Percentiles rank a stretch among this genome's conserved stretches.
phyloP scores from a whole-genome alignment of 192 early-diverging fungal species.

The Coemansia biformis region DNA sequence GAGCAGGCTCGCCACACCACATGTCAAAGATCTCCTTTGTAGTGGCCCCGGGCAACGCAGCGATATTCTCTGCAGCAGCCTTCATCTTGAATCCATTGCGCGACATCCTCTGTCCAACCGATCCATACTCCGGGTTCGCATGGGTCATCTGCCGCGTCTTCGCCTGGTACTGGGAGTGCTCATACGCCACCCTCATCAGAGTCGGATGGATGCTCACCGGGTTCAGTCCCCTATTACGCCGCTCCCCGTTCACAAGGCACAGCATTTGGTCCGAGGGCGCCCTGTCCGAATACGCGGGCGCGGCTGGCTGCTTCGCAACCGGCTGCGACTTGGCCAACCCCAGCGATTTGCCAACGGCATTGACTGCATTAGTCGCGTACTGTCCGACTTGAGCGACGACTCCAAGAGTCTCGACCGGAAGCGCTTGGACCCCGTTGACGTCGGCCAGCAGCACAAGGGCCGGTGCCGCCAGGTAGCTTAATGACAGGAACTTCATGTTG shows the following conservation, averaged over 20 bases:
- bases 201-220: slow-evolving; percentile 27
- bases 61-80: slow-evolving; percentile 42
- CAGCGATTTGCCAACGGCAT: neutral
- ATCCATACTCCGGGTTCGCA: slow-evolving; percentile 28
- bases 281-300: too few species aligned
- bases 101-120: slow-evolving; percentile 25
- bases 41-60: slow-evolving; percentile 8
- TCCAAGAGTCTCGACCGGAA: slow-evolving; percentile 40
- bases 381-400: slow-evolving; percentile 17
- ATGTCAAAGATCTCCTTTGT: slow-evolving; percentile 32
- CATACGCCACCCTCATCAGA: slow-evolving; percentile 29
- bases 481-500: slow-evolving; percentile 42
- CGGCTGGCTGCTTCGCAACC: too few species aligned
- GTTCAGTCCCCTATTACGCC: slow-evolving; percentile 14
- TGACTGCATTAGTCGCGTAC: slow-evolving; percentile 22
- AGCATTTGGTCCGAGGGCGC: slow-evolving; percentile 8
- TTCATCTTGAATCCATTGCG: slow-evolving; percentile 25
- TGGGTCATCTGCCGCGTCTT: slow-evolving; percentile 36
- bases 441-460: slow-evolving; percentile 15
- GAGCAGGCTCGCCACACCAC: slow-evolving; percentile 45
- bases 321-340: slow-evolving; percentile 1
- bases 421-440: slow-evolving; percentile 11
- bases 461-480: slow-evolving; percentile 15
- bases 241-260: slow-evolving; percentile 47
- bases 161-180: slow-evolving; percentile 51